Evolutionary conservation across 257 asterid species (phyloP), one percentile per base, ranked within the genome.

Genomic region (Solanum habrochaites): DNA sequence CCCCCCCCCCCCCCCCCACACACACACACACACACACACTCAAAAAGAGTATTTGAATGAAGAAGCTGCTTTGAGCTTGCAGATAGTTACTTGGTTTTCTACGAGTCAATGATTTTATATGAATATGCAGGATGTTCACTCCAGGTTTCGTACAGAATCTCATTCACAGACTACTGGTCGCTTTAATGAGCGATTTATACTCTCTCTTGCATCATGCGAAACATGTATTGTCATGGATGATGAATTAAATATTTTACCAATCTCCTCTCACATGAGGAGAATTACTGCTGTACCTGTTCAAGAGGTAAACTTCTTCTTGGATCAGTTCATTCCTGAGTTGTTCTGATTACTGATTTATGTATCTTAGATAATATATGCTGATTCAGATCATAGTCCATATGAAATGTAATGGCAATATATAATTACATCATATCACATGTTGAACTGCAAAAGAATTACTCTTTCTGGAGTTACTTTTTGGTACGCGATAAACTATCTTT

Each of bases 201-300:
- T 96, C 82, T 97, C 99, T 20, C 93, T 97, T 88, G 97, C 98
- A 56, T 93, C 98, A 56, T 96, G 98, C 94, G 94, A 91, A 92
- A 88, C 99, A 87, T 97, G 98, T 86, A 88, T 96, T n/a, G 97
- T 94, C 87, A 95, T 97, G 99, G 99, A 97, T 87, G 99, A 97
- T 82, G 99, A 97, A 87, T 89, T 97, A 49, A 95, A 97, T 89
- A 93, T 97, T 88, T 90, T 97, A 71, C 99, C 99, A 42, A 93
- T 97, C 86, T 97, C 99, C 86, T 96, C 99, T n/a, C 99, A 96
- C 82, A 93, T 94, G 95, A 97, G 92, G 91, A 89, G 95, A 85
- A 89, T 97, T 87, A 86, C 93, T 69, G 93, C 91, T 21, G 77
- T 90, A 88, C 91, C 96, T 16, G 92, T 69, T 85, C 91, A 73